These are phyloP conservation scores for Xylaria sp. DNA, from an alignment of 2,329 filamentous ascomycete species.

Conservation along the genomic window DNA sequence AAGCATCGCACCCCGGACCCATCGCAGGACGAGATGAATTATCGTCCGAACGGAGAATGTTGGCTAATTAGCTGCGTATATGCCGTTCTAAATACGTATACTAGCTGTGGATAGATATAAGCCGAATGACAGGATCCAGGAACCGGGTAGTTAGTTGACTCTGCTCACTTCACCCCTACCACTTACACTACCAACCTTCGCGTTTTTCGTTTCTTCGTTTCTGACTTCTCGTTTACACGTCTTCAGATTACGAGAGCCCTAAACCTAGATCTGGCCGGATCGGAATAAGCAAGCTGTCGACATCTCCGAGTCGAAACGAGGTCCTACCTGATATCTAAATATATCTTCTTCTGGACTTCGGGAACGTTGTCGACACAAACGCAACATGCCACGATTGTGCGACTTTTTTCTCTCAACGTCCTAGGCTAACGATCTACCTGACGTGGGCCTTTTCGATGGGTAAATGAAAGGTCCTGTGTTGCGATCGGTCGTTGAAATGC, in stretches of 20 bases:
- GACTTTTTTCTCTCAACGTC: neutral
- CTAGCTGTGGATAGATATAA: too few relatives aligned
- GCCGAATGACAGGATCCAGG: neutral
- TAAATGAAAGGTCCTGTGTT: neutral
- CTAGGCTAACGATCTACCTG: neutral
- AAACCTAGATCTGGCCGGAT: neutral
- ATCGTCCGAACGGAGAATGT: neutral
- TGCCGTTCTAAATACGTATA: neutral
- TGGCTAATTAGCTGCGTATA: neutral
- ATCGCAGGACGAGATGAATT: neutral
- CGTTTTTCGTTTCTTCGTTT: too few relatives aligned
- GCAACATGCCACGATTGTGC: neutral
- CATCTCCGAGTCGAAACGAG: neutral
- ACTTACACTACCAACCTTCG: neutral
- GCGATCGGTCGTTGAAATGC: neutral
- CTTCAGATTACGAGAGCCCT: slow-evolving; percentile 5
- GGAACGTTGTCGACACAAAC: neutral
- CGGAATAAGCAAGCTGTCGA: neutral
- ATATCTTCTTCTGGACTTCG: neutral
- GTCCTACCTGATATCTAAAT: neutral
- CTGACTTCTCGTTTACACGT: neutral
- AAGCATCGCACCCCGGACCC: too few relatives aligned
- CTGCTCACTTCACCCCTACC: neutral
- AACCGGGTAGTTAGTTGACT: neutral
- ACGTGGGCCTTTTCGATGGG: neutral